Evolutionary conservation across 176 grass and related monocot species (phyloP).

Genomic region (Juncus inflexus): DNA sequence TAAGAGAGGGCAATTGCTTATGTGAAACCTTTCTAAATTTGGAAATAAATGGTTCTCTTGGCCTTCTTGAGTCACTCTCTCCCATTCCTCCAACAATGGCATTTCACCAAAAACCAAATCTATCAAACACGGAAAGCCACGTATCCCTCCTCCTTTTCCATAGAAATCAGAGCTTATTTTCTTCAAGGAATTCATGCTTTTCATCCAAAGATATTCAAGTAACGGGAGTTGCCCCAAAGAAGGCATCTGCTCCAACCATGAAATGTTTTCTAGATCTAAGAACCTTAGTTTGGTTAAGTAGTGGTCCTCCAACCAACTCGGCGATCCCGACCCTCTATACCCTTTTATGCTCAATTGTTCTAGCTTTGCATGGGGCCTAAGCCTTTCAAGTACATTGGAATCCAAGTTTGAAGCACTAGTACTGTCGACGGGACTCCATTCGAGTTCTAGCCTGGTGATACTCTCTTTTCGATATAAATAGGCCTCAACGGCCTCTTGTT

Average conservation of each 20-base stretch:
- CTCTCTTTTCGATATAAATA: constrained; percentile 39
- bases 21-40: constrained; percentile 31
- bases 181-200: constrained; percentile 28
- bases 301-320: constrained; percentile 40
- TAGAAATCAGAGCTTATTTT: constrained; percentile 38
- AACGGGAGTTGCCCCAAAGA: constrained; percentile 49
- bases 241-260: constrained; percentile 30
- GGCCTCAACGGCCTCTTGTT: constrained; percentile 28
- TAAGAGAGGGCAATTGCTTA: constrained; percentile 41
- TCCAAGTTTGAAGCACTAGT: constrained; percentile 22
- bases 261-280: constrained; percentile 26
- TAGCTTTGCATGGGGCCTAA: constrained; percentile 42
- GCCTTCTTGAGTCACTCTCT: not conserved
- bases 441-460: constrained; percentile 27
- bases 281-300: constrained; percentile 31
- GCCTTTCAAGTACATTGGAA: constrained; percentile 40
- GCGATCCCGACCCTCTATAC: constrained; percentile 35
- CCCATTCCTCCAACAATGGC: constrained; percentile 33
- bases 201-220: constrained; percentile 34
- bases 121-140: constrained; percentile 39
- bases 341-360: constrained; percentile 35
- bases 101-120: constrained; percentile 41
- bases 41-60: constrained; percentile 31
- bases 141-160: constrained; percentile 18
- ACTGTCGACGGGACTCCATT: constrained; percentile 31